Evolutionary conservation across 2,329 filamentous ascomycete genomes (phyloP).

Genomic region (Xylariaceae sp.): DNA sequence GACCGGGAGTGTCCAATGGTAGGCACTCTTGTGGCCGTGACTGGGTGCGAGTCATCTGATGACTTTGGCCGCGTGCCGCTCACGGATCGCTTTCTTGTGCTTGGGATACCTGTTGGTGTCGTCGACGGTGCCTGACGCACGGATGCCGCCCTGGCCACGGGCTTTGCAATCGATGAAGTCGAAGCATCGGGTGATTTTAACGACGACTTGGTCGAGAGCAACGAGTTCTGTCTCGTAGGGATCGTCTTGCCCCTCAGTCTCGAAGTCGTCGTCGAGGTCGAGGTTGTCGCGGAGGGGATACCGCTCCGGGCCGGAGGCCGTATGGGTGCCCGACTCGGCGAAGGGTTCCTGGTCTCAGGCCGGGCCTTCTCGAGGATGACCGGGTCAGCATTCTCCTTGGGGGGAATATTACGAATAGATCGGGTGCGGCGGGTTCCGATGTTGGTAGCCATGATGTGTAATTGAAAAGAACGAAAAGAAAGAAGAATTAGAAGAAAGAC

Average conservation of each 20-base stretch:
- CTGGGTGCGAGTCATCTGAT: conserved; percentile 20
- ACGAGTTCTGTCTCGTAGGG: conserved; percentile 22
- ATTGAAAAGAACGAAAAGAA: no score
- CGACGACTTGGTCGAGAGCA: conserved; percentile 11
- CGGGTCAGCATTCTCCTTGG: conserved; percentile 13
- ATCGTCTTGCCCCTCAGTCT: conserved; percentile 19
- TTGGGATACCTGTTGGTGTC: conserved; percentile 17
- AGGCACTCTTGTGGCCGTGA: conserved; percentile 16
- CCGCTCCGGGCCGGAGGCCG: conserved; percentile 38
- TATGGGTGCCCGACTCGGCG: conserved; percentile 47
- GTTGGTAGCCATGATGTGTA: conserved; percentile 37
- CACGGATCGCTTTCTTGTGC: background rate
- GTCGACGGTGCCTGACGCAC: conserved; percentile 24
- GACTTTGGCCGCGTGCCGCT: conserved; percentile 23
- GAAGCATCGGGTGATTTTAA: conserved; percentile 14
- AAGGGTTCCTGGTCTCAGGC: conserved; percentile 35
- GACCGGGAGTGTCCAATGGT: conserved; percentile 34
- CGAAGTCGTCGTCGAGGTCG: conserved; percentile 18
- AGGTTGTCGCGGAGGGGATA: conserved; percentile 24
- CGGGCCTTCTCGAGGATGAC: conserved; percentile 17
- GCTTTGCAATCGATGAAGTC: conserved; percentile 21
- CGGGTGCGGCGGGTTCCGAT: conserved; percentile 40
- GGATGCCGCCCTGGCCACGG: conserved; percentile 26
- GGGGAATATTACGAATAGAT: conserved; percentile 43
- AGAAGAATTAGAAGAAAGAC: no score